Evolutionary conservation across 345 rosid species (phyloP).

Genomic region (Nasturtium officinale): DNA sequence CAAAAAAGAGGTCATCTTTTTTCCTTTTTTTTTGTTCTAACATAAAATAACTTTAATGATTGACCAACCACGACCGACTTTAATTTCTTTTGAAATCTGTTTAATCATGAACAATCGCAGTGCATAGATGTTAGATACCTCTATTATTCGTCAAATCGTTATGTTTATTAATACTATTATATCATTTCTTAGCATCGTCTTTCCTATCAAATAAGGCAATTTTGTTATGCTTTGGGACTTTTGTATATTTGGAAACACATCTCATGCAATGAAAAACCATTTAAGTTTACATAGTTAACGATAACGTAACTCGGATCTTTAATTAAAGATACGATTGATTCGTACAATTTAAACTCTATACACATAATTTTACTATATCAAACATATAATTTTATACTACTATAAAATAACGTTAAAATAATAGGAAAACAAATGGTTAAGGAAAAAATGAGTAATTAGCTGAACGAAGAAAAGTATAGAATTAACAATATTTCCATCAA

Average conservation of each 20-base stretch:
- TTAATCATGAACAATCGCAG: slow-evolving; percentile 27
- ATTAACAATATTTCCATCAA: neutral
- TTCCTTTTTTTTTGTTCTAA: neutral
- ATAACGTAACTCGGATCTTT: neutral
- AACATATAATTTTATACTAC: neutral
- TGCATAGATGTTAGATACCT: slow-evolving; percentile 1
- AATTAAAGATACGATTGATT: neutral
- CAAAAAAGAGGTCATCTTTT: slow-evolving; percentile 8
- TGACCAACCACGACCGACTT: slow-evolving; percentile 36
- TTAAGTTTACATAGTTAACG: neutral
- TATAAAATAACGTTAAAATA: neutral
- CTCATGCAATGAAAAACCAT: neutral
- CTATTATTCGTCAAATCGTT: slow-evolving; percentile 1
- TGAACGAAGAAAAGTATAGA: neutral
- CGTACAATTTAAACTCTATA: neutral
- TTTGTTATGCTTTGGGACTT: neutral
- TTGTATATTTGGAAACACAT: neutral
- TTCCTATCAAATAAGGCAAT: neutral
- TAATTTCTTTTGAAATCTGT: slow-evolving; percentile 28
- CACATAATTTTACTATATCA: neutral
- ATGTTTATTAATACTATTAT: neutral
- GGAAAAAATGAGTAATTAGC: neutral
- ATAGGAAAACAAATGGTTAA: neutral
- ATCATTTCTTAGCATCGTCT: neutral
- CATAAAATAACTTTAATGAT: slow-evolving; percentile 15